phyloP scores from a whole-genome alignment of 768 basidiomycete genomes.

The Tricholoma terreum region DNA sequence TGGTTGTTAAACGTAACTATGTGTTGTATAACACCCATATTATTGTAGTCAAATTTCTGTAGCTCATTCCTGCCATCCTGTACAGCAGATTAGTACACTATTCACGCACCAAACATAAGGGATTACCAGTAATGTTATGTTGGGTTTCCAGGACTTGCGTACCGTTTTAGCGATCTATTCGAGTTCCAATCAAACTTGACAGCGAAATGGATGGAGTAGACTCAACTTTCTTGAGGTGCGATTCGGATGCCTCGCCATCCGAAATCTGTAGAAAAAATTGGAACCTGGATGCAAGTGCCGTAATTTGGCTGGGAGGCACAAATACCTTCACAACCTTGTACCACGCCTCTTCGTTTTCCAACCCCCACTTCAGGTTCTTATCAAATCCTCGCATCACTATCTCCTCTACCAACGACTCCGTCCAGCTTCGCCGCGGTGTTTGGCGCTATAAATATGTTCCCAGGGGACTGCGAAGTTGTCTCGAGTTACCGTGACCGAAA shows the following conservation, averaged over 20 bases:
- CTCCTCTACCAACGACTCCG: conserved; percentile 6
- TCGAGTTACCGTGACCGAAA: no score
- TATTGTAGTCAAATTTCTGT: no score
- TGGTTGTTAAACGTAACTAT: conserved; percentile 21
- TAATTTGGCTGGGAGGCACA: conserved; percentile 22
- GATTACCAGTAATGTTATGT: conserved; percentile 20
- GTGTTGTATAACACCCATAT: conserved; percentile 15
- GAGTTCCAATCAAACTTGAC: neutral
- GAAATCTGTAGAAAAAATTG: conserved; percentile 11
- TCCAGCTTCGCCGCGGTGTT: no score
- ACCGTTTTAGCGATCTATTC: conserved; percentile 11
- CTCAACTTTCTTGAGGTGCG: conserved; percentile 5
- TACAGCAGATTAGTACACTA: neutral
- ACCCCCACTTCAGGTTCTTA: conserved; percentile 5
- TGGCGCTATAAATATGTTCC: no score
- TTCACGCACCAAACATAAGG: neutral
- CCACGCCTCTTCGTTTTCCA: conserved; percentile 20
- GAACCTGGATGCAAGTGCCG: conserved; percentile 21
- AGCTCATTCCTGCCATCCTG: conserved; percentile 13
- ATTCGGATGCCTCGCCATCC: neutral
- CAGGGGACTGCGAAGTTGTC: no score
- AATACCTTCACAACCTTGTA: conserved; percentile 18
- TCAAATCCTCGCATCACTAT: no score
- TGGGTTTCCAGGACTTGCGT: conserved; percentile 22
- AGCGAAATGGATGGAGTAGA: neutral